Evolutionary conservation across 768 basidiomycete genomes (phyloP).

Genomic region (Kwoniella dejecticola): DNA sequence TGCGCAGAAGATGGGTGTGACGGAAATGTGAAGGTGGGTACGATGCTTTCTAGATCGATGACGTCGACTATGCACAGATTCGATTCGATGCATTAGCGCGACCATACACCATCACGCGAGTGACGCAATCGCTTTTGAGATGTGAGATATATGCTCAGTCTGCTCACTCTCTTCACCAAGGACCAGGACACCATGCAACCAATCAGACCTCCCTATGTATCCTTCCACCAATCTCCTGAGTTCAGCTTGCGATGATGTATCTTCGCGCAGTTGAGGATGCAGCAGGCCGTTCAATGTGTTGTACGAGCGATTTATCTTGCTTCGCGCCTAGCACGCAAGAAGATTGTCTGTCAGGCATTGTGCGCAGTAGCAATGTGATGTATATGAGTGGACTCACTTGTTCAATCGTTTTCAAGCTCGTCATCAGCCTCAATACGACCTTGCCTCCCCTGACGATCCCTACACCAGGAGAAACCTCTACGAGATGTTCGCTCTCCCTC

Average conservation of each 20-base stretch:
- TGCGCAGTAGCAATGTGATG: not conserved
- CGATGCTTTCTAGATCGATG: too few species aligned
- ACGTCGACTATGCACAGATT: too few species aligned
- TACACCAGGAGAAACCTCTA: slow-evolving; percentile 24
- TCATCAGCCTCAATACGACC: slow-evolving; percentile 24
- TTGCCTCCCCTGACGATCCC: slow-evolving; percentile 31
- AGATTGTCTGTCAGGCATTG: not conserved
- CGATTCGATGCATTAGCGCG: too few species aligned
- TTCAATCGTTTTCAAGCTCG: slow-evolving; percentile 4
- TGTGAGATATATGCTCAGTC: too few species aligned
- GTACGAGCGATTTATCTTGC: slow-evolving; percentile 18
- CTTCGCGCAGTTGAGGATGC: slow-evolving; percentile 22
- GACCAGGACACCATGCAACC: slow-evolving; percentile 22
- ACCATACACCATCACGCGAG: too few species aligned
- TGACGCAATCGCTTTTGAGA: too few species aligned
- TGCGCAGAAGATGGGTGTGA: not conserved
- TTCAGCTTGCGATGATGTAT: slow-evolving; percentile 6
- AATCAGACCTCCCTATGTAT: slow-evolving; percentile 25
- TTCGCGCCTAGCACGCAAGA: slow-evolving; percentile 9
- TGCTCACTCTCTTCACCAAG: slow-evolving; percentile 9
- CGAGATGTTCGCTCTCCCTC: slow-evolving; percentile 28
- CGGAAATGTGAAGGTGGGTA: not conserved
- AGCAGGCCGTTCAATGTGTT: slow-evolving; percentile 27
- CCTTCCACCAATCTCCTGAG: slow-evolving; percentile 24
- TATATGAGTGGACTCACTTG: slow-evolving; percentile 22